Base-by-base conservation (phyloP, 208 protist genomes). In the Acanthamoeba sp. region DNA sequence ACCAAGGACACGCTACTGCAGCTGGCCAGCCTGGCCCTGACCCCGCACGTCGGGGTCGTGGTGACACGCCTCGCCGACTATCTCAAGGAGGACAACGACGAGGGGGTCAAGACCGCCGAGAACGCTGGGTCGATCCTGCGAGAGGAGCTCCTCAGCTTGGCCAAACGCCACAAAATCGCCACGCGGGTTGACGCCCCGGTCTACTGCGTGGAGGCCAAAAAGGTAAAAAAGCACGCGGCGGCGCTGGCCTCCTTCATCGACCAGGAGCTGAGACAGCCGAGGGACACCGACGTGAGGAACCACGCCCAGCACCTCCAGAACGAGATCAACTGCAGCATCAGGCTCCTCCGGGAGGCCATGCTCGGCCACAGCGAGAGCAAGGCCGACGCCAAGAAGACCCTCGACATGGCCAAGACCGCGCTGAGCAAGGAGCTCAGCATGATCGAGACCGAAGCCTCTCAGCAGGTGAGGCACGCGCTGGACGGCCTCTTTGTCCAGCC, bases 251-350 rank as follows among this genome's bases (percentile, higher is more conserved):
- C 50, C 24, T 87, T 87, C 78, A 87, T 87, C 78, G 78, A 48
- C 14, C 50, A n/a, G 18, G 78, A 87, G 42, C 38, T 87, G 34
- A 45, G 42, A 32, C n/a, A 87, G 42, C 18, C n/a, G 24, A 87
- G n/a, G 2, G 32, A 14, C 40, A 87, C 7, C 10, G 78, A 87
- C 42, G 48, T 55, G 18, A 20, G 24, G 9, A 55, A 12, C 10
- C 78, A 87, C n/a, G 78, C 48, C 48, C 7, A 27, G 2, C 78
- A 87, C 6, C 78, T 87, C n/a, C 78, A 87, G 48, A 87, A 87
- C 38, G 78, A 87, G 7, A 7, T 87, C 78, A 87, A 87, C 78
- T 42, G 36, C 42, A 27, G 50, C 78, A 4, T 87, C 14, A 2
- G 7, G 22, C 38, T 87, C 22, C n/a, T 87, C n/a, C 42, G 38